phyloP scores from a whole-genome alignment of 2,329 filamentous ascomycete genomes.

The Byssochlamys sp. region DNA sequence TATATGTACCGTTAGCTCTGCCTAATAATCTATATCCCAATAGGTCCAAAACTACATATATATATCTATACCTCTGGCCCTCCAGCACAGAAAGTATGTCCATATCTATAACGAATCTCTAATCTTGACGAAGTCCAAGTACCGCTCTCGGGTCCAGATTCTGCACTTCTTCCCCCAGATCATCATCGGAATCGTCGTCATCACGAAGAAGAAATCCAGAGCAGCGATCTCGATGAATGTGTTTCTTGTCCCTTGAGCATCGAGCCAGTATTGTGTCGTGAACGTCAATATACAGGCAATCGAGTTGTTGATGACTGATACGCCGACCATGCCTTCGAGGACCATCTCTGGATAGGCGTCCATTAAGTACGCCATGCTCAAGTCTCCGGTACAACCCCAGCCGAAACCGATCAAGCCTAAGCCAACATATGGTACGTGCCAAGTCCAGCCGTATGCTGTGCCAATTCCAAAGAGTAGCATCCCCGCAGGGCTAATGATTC shows the following conservation, averaged over 20 bases:
- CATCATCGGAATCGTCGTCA: slow-evolving; percentile 46
- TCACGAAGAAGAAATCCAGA: slow-evolving; percentile 43
- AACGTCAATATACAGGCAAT: slow-evolving; percentile 49
- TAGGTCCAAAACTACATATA: no score
- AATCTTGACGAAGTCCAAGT: slow-evolving; percentile 40
- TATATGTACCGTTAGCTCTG: no score
- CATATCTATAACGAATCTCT: slow-evolving; percentile 27
- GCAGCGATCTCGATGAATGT: slow-evolving; percentile 46
- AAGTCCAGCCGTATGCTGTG: slow-evolving; percentile 42
- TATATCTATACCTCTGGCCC: not conserved
- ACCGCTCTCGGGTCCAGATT: slow-evolving; percentile 39
- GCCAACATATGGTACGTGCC: slow-evolving; percentile 47
- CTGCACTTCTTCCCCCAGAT: slow-evolving; percentile 44
- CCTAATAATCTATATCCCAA: no score
- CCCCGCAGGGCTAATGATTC: slow-evolving; percentile 42
- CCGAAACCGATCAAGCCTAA: slow-evolving; percentile 51
- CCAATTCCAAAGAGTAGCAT: slow-evolving; percentile 48
- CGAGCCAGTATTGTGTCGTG: slow-evolving; percentile 42
- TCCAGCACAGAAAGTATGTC: not conserved
- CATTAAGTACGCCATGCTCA: slow-evolving; percentile 47
- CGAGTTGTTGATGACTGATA: slow-evolving; percentile 49
- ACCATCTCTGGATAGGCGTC: slow-evolving; percentile 50
- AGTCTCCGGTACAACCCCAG: slow-evolving; percentile 50
- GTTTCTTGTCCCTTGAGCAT: slow-evolving; percentile 35
- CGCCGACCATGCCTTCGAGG: slow-evolving; percentile 50